Conservation (phyloP, 345 rosid genomes). For the Garcia nutans region DNA sequence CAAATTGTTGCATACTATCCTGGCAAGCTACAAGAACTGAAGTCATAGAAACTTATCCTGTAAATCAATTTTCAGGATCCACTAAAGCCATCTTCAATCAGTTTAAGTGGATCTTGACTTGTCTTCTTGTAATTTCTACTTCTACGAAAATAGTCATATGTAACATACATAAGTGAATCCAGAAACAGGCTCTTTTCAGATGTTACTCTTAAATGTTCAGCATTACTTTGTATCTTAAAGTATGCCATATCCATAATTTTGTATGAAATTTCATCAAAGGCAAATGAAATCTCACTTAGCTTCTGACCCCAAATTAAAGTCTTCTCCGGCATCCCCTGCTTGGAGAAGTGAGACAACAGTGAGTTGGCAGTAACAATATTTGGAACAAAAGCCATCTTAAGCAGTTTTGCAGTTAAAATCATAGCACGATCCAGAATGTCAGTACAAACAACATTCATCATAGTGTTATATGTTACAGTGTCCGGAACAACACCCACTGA, state of each 20-base stretch:
- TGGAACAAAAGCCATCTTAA: conserved; percentile 72
- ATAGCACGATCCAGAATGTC: conserved; percentile 57
- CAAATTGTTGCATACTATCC: not conserved
- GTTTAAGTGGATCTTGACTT: conserved; percentile 19
- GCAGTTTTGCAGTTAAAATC: conserved; percentile 62
- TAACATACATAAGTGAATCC: conserved; percentile 70
- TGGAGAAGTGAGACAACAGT: conserved; percentile 57
- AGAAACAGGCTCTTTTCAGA: conserved; percentile 52
- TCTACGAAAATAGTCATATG: conserved; percentile 53
- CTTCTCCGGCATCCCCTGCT: conserved; percentile 70
- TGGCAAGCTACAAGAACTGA: not conserved
- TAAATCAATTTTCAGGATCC: conserved; percentile 17
- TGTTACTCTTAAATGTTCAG: conserved; percentile 24
- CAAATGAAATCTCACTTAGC: conserved; percentile 57
- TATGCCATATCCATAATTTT: conserved; percentile 49
- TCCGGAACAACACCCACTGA: conserved; percentile 54
- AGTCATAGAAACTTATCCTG: not conserved
- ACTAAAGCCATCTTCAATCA: conserved; percentile 25
- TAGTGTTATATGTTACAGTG: conserved; percentile 68
- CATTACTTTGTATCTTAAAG: conserved; percentile 21
- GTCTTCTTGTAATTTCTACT: conserved; percentile 24
- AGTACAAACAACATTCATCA: conserved; percentile 54
- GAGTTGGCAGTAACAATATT: conserved; percentile 53
- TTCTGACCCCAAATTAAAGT: conserved; percentile 62
- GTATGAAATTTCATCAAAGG: conserved; percentile 56